Base-by-base conservation (phyloP, 2,329 filamentous ascomycete genomes). In the Apiospora hydei region DNA sequence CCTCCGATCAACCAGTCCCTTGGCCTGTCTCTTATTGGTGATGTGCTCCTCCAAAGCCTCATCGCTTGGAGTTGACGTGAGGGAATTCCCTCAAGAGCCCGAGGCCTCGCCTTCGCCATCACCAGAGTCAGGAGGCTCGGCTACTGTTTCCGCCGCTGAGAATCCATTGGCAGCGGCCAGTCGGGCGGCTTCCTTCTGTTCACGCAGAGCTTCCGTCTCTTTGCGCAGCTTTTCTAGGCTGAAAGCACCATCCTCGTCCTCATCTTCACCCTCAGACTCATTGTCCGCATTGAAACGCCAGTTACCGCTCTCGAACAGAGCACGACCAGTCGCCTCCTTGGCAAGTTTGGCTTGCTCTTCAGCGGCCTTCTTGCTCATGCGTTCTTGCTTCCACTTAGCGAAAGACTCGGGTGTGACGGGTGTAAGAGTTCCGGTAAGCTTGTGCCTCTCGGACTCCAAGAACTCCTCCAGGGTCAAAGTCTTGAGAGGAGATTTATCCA, bases 381-480 rank as follows among this genome's bases (percentile, higher is more conserved):
- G 93, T 70, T 97, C 93, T 84, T 95, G 92, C 88, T 99, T 99
- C 96, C 96, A 99, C 80, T 96, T 96, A 74, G 94, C 94, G 80
- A 99, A 99, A 0, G 91, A 88, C 81, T 99, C 96, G 2, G 92
- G 92, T 0, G 94, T 99, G 74, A 99, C 97, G 6, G 97, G 97
- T 1, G 97, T 99, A 69, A 98, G 88, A 0, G 88, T 95, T 71
- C 96, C 96, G 0, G 93, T 95, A 69, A 99, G 90, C 84, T 98
- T 98, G 86, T 98, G 95, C 77, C 96, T 90, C 85, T 99, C 96
- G 0, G 93, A 96, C 83, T 99, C 96, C 71, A 99, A 85, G 88
- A 98, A 99, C 82, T 99, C 96, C 85, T 99, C 96, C 67, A 99
- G 88, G 0, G 96, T 99, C 69, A 99, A 88, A 1, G 96, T 98